These are phyloP conservation scores for Spathaspora boniae DNA, from an alignment of 805 yeast species.

Conservation along the genomic window DNA sequence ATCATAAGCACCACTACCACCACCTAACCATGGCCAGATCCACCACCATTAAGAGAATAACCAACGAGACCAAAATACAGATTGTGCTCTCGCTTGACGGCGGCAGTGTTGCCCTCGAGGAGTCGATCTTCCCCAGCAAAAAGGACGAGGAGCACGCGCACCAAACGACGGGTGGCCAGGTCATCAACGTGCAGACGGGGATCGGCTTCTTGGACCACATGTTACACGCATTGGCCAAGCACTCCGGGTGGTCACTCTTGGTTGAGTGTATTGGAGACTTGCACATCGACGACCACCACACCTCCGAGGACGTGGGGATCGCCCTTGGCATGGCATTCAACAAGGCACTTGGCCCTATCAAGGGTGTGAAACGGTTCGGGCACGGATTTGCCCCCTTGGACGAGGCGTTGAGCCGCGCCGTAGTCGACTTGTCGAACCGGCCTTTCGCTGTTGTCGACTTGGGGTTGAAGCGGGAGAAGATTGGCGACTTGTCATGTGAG, in stretches of 20 bases:
- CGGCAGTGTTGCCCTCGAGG: constrained; percentile 63
- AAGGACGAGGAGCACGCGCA: constrained; percentile 51
- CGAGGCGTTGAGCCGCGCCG: constrained; percentile 93
- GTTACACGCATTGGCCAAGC: constrained; percentile 96
- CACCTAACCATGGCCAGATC: constrained; percentile 15
- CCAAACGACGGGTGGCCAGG: constrained; percentile 67
- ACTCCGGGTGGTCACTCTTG: constrained; percentile 90
- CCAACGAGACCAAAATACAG: constrained; percentile 93
- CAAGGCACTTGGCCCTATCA: constrained; percentile 81
- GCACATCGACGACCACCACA: constrained; percentile 96
- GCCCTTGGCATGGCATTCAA: constrained; percentile 89
- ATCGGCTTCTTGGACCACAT: constrained; percentile 95
- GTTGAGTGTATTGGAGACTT: constrained; percentile 91
- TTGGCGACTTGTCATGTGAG: constrained; percentile 89
- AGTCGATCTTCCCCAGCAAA: constrained; percentile 49
- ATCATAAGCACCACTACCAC: no score
- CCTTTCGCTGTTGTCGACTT: constrained; percentile 89
- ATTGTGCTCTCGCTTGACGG: constrained; percentile 83
- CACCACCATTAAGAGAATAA: constrained; percentile 62
- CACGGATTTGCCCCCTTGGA: constrained; percentile 92
- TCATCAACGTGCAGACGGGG: constrained; percentile 82
- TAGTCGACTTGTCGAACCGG: constrained; percentile 90
- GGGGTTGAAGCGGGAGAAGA: constrained; percentile 86
- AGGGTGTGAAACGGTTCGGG: constrained; percentile 92
- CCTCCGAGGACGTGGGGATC: constrained; percentile 93